phyloP scores from a whole-genome alignment of 2,329 filamentous ascomycete genomes.

The Rutstroemia sp. region DNA sequence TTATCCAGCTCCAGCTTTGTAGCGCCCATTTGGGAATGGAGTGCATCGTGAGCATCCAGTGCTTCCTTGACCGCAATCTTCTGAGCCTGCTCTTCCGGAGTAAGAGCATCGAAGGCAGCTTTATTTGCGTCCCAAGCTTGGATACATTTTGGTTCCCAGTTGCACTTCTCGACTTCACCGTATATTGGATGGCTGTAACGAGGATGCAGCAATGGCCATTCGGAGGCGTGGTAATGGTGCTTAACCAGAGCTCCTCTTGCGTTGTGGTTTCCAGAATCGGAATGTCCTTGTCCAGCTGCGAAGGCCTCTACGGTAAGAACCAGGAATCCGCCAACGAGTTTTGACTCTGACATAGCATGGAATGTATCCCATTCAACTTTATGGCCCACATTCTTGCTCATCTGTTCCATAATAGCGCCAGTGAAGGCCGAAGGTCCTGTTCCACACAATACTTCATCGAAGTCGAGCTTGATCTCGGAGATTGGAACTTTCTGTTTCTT shows the following conservation, averaged over 20 bases:
- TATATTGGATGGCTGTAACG: constrained; percentile 61
- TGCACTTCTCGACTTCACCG: constrained; percentile 63
- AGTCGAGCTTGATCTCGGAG: constrained; percentile 56
- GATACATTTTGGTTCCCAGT: constrained; percentile 60
- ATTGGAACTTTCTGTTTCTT: constrained; percentile 51
- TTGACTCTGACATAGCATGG: constrained; percentile 59
- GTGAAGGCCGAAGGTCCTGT: constrained; percentile 68
- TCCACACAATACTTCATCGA: constrained; percentile 66
- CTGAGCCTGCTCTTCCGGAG: constrained; percentile 51
- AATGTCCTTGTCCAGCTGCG: constrained; percentile 66
- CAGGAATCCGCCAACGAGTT: constrained; percentile 54
- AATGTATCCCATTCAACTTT: constrained; percentile 55
- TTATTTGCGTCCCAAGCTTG: constrained; percentile 58
- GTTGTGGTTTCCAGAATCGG: constrained; percentile 63
- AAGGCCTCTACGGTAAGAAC: constrained; percentile 66
- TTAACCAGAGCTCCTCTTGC: constrained; percentile 59
- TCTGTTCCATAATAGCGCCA: constrained; percentile 54
- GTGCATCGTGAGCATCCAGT: constrained; percentile 10
- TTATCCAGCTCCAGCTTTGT: neutral
- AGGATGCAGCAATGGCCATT: constrained; percentile 61
- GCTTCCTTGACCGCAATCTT: constrained; percentile 23
- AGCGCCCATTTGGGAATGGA: constrained; percentile 6
- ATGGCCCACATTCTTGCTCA: constrained; percentile 42
- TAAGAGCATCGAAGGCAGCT: constrained; percentile 49
- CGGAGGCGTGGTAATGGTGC: constrained; percentile 69